These are phyloP conservation scores for Phytophthora sojae DNA, from an alignment of 352 stramenopile genomes.

Conservation along the genomic window DNA sequence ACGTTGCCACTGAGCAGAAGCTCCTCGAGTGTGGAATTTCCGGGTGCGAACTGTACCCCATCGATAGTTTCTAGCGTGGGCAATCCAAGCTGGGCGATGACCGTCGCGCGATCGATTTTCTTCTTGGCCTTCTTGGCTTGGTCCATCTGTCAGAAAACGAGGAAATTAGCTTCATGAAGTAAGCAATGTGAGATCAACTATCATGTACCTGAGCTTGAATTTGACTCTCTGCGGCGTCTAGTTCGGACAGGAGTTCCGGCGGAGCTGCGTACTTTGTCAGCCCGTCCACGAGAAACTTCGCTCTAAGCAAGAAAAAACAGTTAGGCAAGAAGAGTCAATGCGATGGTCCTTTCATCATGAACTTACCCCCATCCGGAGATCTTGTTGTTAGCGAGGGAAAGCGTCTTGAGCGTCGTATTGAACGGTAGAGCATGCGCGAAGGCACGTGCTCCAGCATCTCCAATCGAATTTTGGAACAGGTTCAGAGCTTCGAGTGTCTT, in stretches of 20 bases:
- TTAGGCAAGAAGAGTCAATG: neutral
- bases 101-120: constrained; percentile 67
- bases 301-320: constrained; percentile 27
- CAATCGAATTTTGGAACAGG: constrained; percentile 72
- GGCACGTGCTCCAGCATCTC: constrained; percentile 58
- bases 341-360: neutral
- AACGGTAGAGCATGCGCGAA: constrained; percentile 67
- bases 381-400: constrained; percentile 73
- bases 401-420: constrained; percentile 62
- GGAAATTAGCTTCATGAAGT: neutral
- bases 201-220: constrained; percentile 69
- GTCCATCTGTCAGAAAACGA: constrained; percentile 48
- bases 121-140: constrained; percentile 86
- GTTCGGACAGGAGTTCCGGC: constrained; percentile 53
- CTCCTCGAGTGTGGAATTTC: constrained; percentile 68
- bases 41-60: constrained; percentile 60
- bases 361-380: constrained; percentile 57
- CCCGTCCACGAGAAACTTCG: constrained; percentile 41
- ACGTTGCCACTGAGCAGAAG: constrained; percentile 73
- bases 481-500: constrained; percentile 69
- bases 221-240: constrained; percentile 68
- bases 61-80: constrained; percentile 63
- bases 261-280: constrained; percentile 67
- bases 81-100: constrained; percentile 64
- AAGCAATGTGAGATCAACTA: neutral